Percentiles rank a stretch among this genome's conserved stretches.
These are phyloP conservation scores for Populus euphratica DNA, from an alignment of 345 rosid species.

Conservation along the genomic window DNA sequence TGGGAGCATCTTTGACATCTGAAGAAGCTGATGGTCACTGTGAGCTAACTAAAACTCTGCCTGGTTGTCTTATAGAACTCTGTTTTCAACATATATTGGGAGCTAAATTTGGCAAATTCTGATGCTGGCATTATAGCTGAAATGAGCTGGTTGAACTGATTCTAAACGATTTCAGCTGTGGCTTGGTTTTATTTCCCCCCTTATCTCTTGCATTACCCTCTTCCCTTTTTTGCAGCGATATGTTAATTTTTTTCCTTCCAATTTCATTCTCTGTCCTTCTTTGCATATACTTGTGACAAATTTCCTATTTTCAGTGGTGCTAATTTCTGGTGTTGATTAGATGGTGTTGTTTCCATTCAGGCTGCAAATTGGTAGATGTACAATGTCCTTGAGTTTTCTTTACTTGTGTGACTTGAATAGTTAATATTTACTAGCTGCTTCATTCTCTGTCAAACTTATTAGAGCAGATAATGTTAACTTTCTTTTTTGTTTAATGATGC, in stretches of 20 bases:
- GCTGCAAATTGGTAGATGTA: not conserved
- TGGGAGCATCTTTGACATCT: not conserved
- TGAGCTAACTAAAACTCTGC: not conserved
- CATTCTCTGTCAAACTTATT: conserved; percentile 5
- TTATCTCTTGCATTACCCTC: too few relatives aligned
- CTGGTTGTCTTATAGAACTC: not conserved
- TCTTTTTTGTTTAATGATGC: conserved; percentile 9
- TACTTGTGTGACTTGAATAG: not conserved
- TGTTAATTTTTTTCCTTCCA: not conserved
- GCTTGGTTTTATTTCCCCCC: not conserved
- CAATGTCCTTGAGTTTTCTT: not conserved
- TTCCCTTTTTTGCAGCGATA: not conserved
- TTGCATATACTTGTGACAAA: not conserved
- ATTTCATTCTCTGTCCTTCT: not conserved
- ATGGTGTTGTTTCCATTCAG: not conserved
- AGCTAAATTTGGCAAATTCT: not conserved
- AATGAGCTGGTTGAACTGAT: not conserved
- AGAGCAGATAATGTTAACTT: not conserved
- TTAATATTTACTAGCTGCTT: not conserved
- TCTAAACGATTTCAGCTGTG: not conserved
- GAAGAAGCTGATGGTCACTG: not conserved
- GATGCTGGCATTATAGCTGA: not conserved
- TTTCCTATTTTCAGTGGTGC: not conserved
- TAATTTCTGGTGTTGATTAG: conserved; percentile 6
- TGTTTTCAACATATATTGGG: not conserved